phyloP scores from a whole-genome alignment of 2,329 filamentous ascomycete species.

The Metarhizium brunneum region DNA sequence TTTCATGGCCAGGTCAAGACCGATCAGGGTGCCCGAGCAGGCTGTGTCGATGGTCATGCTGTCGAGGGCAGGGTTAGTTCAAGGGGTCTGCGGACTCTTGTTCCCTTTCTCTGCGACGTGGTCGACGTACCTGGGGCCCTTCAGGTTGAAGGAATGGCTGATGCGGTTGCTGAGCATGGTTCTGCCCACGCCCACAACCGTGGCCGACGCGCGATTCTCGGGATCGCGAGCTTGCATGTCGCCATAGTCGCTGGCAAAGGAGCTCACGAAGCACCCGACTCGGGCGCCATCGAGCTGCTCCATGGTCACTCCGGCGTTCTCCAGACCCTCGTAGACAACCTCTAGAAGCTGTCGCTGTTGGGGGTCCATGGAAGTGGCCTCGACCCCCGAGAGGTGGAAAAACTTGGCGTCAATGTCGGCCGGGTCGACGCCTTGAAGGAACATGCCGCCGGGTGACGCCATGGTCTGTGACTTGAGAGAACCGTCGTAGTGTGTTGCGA shows the following conservation, averaged over 20 bases:
- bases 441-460: background rate
- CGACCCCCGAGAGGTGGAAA: background rate
- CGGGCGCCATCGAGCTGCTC: background rate
- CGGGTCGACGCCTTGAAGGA: background rate
- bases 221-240: background rate
- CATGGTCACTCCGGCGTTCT: background rate
- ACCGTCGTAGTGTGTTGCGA: background rate
- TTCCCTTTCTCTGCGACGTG: too few relatives aligned
- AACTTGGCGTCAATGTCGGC: background rate
- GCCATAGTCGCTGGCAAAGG: background rate
- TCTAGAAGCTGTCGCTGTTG: background rate
- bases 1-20: constrained; percentile 10
- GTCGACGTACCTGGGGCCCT: constrained; percentile 4
- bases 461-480: background rate
- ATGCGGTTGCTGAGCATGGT: constrained; percentile 9
- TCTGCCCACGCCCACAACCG: background rate
- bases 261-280: too few relatives aligned
- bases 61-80: too few relatives aligned
- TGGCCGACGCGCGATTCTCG: background rate
- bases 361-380: background rate
- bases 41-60: constrained; percentile 26
- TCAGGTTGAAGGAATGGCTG: constrained; percentile 9
- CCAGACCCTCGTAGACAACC: background rate
- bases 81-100: too few relatives aligned
- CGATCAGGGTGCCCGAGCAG: constrained; percentile 25